Evolutionary conservation across 345 rosid species (phyloP), one percentile per base, ranked within the genome.

Genomic region (Gossypium ekmanianum): DNA sequence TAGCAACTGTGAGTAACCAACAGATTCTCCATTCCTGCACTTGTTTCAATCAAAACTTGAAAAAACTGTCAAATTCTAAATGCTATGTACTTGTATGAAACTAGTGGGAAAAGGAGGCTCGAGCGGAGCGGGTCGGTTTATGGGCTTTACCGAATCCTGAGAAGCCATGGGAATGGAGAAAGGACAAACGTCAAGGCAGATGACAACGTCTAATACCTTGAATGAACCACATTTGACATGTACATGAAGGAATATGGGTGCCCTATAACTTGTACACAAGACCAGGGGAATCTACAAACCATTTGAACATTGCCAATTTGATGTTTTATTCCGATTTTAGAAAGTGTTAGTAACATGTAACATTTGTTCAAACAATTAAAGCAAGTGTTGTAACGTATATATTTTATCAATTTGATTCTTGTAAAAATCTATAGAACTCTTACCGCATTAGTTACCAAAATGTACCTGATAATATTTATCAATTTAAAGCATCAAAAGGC

Each of bases 81-180:
- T 20, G 6, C 22, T 18, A 0, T 62, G 12, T 14, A 2, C 51
- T 11, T 65, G 84, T 61, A 12, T 64, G 9, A 4, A 27, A 55
- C 14, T 20, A 20, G 22, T 20, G 22, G 22, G 22, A 20, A 20
- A 20, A 20, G 22, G 22, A 20, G 22, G 22, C 22, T 20, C 22
- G 22, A 24, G 86, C 82, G 16, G 87, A 88, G 64, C 84, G 92
- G 27, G 68, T 87, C 0, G 98, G 94, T 6, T 78, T 92, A 76
- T 94, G 98, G 98, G 94, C 92, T 55, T 82, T 85, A 20, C 41
- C 90, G 9, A 88, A 94, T 74, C 98, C 97, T 1, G 87, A 90
- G 74, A 78, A 88, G 78, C 98, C 98, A 68, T 94, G 98, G 97
- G 92, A 92, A 22, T 91, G 97, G 85, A 71, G 97, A 65, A 89